Conservation (phyloP, 164 flowering plant genomes). For the Platanus orientalis region DNA sequence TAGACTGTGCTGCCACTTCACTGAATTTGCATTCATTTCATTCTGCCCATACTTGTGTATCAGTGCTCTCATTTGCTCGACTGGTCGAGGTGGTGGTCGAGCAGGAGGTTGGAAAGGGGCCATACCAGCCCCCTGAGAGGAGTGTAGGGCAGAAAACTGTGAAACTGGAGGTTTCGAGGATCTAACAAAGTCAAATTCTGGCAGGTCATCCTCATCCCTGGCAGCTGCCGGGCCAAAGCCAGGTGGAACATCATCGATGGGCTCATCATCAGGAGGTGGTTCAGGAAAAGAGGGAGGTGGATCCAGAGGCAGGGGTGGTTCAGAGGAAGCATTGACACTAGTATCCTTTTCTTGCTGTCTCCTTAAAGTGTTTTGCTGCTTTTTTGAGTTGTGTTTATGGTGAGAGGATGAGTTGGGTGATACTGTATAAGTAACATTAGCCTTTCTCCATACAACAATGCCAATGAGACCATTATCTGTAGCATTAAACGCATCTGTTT, state of each 20-base stretch:
- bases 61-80: slow-evolving; percentile 69
- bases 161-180: slow-evolving; percentile 21
- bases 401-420: slow-evolving; percentile 68
- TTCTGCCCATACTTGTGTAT: slow-evolving; percentile 72
- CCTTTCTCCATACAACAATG: slow-evolving; percentile 88
- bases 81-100: slow-evolving; percentile 32
- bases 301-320: slow-evolving; percentile 14
- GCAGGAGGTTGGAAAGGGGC: slow-evolving; percentile 3
- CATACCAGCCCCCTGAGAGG: slow-evolving; percentile 9
- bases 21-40: slow-evolving; percentile 4
- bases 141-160: slow-evolving; percentile 7
- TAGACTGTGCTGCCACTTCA: slow-evolving; percentile 12
- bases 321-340: slow-evolving; percentile 18
- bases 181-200: slow-evolving; percentile 77
- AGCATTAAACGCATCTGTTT: slow-evolving; percentile 40
- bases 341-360: slow-evolving; percentile 44
- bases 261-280: slow-evolving; percentile 34
- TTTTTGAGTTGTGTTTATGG: slow-evolving; percentile 51
- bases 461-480: slow-evolving; percentile 82
- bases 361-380: slow-evolving; percentile 41
- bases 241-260: slow-evolving; percentile 86
- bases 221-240: slow-evolving; percentile 75
- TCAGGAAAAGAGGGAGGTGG: slow-evolving; percentile 14
- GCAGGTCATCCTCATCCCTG: slow-evolving; percentile 87
- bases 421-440: slow-evolving; percentile 42